Percentiles rank a stretch among this genome's conserved stretches.
phyloP scores from a whole-genome alignment of 2,329 filamentous ascomycete species.

The Hypoxylon sp. region DNA sequence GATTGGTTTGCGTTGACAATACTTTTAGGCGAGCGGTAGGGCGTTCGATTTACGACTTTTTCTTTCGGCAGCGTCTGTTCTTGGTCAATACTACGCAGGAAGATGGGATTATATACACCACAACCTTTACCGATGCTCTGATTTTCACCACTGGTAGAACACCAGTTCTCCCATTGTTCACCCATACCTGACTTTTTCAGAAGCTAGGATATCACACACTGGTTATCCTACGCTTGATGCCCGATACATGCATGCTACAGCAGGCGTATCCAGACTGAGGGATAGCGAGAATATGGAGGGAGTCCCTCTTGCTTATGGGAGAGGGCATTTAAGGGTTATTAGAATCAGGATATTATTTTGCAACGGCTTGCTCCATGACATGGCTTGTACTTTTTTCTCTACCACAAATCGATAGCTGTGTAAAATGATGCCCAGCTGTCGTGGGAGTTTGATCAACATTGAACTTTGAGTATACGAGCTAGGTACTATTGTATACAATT shows the following conservation, averaged over 20 bases:
- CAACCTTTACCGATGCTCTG: constrained; percentile 23
- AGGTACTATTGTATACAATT: constrained; percentile 8
- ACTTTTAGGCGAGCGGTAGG: constrained; percentile 45
- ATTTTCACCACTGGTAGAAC: constrained; percentile 20
- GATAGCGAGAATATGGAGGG: constrained; percentile 20
- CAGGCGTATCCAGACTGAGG: constrained; percentile 22
- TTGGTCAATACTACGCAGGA: constrained; percentile 34
- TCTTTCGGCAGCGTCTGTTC: constrained; percentile 28
- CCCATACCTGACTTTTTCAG: constrained; percentile 37
- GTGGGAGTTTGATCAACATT: background rate
- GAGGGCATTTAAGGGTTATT: constrained; percentile 29
- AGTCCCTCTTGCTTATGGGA: constrained; percentile 3
- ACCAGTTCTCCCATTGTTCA: constrained; percentile 36
- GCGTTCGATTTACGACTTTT: constrained; percentile 45
- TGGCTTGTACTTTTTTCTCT: constrained; percentile 9
- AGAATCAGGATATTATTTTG: constrained; percentile 17
- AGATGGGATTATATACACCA: constrained; percentile 29
- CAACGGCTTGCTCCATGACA: constrained; percentile 11
- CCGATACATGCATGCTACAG: constrained; percentile 27
- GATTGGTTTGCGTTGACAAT: constrained; percentile 79
- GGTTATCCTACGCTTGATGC: constrained; percentile 37
- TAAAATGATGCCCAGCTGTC: constrained; percentile 6
- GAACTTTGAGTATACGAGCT: background rate
- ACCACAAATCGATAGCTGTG: background rate
- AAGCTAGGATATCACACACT: constrained; percentile 41